Evolutionary conservation across 768 basidiomycete species (phyloP).

Genomic region (Tulasnella sp.): DNA sequence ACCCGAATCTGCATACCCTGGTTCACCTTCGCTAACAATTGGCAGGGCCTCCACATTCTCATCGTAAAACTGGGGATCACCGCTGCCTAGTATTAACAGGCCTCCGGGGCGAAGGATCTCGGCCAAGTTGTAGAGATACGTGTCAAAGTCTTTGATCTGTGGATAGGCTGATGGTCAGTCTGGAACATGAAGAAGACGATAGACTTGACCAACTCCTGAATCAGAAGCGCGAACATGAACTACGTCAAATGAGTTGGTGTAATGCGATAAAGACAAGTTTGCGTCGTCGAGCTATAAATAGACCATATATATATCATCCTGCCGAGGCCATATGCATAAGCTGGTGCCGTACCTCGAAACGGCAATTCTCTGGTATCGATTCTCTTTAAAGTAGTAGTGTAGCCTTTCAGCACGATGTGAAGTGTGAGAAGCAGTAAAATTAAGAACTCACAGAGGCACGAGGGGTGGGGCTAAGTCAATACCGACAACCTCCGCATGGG

Average conservation of each 20-base stretch:
- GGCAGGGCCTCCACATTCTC: constrained; percentile 1
- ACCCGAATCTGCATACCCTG: not conserved
- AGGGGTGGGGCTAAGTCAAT: constrained; percentile 21
- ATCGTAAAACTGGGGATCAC: constrained; percentile 21
- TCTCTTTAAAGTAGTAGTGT: not conserved
- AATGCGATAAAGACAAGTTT: constrained; percentile 22
- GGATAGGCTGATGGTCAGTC: not conserved
- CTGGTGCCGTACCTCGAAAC: constrained; percentile 13
- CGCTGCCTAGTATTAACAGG: constrained; percentile 14
- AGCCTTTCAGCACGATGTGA: not conserved
- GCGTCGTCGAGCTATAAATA: constrained; percentile 20
- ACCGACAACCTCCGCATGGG: constrained; percentile 24
- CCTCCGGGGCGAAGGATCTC: constrained; percentile 17
- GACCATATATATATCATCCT: not conserved
- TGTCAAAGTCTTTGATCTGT: constrained; percentile 21
- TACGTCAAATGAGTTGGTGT: constrained; percentile 10
- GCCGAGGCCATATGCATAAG: no score
- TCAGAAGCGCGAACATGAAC: constrained; percentile 22
- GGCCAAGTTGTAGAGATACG: constrained; percentile 20
- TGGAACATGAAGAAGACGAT: not conserved
- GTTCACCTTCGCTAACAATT: constrained; percentile 5
- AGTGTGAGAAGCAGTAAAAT: not conserved
- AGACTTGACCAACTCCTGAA: constrained; percentile 8
- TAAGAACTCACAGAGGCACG: constrained; percentile 4
- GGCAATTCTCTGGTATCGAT: constrained; percentile 17